Base-by-base conservation (phyloP, 2,329 filamentous ascomycete genomes). In the Cladobotryum protrusum region DNA sequence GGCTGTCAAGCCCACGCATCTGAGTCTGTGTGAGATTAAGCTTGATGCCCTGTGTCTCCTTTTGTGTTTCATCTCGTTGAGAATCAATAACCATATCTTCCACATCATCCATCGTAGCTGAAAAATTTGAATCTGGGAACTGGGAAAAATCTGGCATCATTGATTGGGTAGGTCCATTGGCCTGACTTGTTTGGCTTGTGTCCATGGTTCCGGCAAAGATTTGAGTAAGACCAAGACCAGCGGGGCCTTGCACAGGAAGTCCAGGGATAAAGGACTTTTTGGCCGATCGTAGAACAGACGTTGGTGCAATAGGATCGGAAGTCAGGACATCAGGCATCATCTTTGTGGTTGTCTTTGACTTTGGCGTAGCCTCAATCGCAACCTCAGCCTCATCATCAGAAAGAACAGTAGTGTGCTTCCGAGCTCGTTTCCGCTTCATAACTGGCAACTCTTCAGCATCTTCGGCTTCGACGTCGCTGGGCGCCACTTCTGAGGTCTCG, bases 131-230 rank as follows among this genome's bases (percentile, higher is more conserved):
- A 52, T 83, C 79, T 1, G 81, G 67, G 48, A 82, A 76, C 48
- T 69, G 68, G 34, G 78, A 73, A 29, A 84, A 74, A 36, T 76
- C 77, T 3, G 85, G 82, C 64, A 82, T 78, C 52, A 73, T 67
- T 6, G 75, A 76, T 15, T 76, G 67, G 1, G 67, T 70, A 34
- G 67, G 67, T 8, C 59, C 64, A n/a, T 54, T 51, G 29, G 49
- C 50, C 15, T 58, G 48, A 57, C 59, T 58, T 50, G 61, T 56
- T 58, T 81, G 77, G 57, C 76, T 81, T 64, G 73, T 82, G 43
- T 87, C 89, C 82, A 96, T 86, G 1, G 90, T 96, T 12, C 89
- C 89, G 5, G 87, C 87, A 63, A 96, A 96, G 54, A 93, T 92
- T 60, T 96, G 91, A 0, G 89, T 95, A 41, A 96, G 75, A 9